Evolutionary conservation across 148 eudicot species (phyloP), one percentile per base, ranked within the genome.

Genomic region (Rheum nobile): DNA sequence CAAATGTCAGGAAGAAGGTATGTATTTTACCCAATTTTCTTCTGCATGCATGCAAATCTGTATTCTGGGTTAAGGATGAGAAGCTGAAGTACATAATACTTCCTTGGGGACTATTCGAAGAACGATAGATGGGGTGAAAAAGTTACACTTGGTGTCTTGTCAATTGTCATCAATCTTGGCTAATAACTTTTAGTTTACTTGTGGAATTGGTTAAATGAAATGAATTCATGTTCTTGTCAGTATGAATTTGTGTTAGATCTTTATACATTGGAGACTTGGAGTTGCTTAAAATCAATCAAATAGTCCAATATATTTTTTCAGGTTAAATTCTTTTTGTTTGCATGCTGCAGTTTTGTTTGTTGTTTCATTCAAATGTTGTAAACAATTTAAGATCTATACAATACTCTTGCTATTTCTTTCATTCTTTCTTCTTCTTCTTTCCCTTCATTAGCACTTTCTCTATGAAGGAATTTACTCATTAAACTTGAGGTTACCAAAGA

Each of bases 1-100:
- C 98, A 79, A 94, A 94, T 81, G 85, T 94, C 76, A 86, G 96
- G 82, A 94, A 94, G 85, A 94, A 94, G 81, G 98, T 94, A 79
- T 84, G 87, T 19, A 75, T 14, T 42, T 14, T 63, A 4, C 17
- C 9, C 31, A 13, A 19, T 38, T 37, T 24, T 35, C 46, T 69
- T 38, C 12, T 69, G 72, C 35, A 38, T 38, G 34, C 35, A 12
- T 28, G 6, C 31, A 59, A 26, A 59, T 59, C 17, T 59, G 35
- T 29, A 3, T 59, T 9, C 6, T 59, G 11, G 67, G 26, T 59
- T 59, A 59, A 26, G 67, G 67, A 28, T 29, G 34, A 59, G 67
- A 59, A 29, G 67, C 19, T 54, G 29, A 54, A 48, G 55, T 48
- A 48, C 4, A 54, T 22, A 54, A 3, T 54, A 54, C 31, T 54